phyloP scores from a whole-genome alignment of 805 yeast genomes.

The Teunomyces atbi region DNA sequence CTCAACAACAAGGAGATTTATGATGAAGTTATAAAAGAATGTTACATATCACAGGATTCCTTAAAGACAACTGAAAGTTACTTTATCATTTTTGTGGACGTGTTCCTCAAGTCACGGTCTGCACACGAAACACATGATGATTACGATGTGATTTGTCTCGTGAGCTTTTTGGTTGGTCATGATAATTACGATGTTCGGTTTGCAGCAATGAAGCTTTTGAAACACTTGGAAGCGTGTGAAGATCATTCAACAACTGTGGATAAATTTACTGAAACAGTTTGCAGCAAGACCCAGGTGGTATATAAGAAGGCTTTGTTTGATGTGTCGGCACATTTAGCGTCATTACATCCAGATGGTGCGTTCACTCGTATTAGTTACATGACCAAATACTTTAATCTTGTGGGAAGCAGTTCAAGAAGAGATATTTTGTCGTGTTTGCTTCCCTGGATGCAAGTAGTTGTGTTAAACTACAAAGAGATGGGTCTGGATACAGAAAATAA shows the following conservation, averaged over 20 bases:
- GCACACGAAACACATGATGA: conserved; percentile 43
- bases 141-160: conserved; percentile 69
- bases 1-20: conserved; percentile 50
- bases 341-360: conserved; percentile 51
- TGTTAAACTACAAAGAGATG: conserved; percentile 39
- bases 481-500: conserved; percentile 8
- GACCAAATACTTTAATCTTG: conserved; percentile 61
- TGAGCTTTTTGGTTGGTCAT: conserved; percentile 76
- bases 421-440: conserved; percentile 77
- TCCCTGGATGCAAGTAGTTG: conserved; percentile 92
- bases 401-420: conserved; percentile 60
- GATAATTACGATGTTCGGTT: conserved; percentile 65
- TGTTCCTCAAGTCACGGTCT: conserved; percentile 50
- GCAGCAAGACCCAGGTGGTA: conserved; percentile 75
- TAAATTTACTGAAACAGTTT: conserved; percentile 65
- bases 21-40: conserved; percentile 64
- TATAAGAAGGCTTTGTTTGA: conserved; percentile 84
- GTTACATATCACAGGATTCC: conserved; percentile 56
- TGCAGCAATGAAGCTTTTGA: conserved; percentile 70
- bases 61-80: conserved; percentile 61
- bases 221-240: conserved; percentile 53
- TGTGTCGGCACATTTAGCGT: conserved; percentile 70
- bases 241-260: conserved; percentile 47
- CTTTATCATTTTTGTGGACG: conserved; percentile 67
- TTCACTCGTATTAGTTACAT: conserved; percentile 66